These are phyloP conservation scores for Arthonia radiata DNA, from an alignment of 495 filamentous ascomycete genomes.

Conservation along the genomic window DNA sequence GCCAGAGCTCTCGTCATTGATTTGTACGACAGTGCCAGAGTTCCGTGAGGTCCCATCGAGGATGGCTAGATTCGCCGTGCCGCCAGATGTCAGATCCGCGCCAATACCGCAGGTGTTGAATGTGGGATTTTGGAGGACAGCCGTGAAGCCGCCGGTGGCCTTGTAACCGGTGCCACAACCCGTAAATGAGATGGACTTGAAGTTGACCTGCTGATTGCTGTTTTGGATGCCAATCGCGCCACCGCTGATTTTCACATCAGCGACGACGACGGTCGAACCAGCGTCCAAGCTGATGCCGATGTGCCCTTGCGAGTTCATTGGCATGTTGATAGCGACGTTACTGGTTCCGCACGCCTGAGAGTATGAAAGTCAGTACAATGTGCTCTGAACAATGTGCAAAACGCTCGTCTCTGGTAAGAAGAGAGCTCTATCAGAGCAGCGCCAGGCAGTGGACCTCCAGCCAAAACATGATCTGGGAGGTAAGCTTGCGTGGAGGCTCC, in stretches of 20 bases:
- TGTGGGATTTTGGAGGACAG: background rate
- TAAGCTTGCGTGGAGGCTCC: too few relatives aligned
- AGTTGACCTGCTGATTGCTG: background rate
- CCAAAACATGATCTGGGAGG: too few relatives aligned
- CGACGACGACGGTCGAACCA: constrained; percentile 11
- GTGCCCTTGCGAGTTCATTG: too few relatives aligned
- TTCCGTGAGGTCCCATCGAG: background rate
- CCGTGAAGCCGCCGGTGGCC: background rate
- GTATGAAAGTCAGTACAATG: too few relatives aligned
- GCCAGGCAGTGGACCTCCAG: too few relatives aligned
- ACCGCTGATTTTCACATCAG: constrained; percentile 18
- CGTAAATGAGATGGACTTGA: background rate
- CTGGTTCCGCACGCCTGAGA: too few relatives aligned
- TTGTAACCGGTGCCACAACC: background rate
- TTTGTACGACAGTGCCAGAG: background rate
- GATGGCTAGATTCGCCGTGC: background rate
- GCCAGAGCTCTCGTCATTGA: background rate
- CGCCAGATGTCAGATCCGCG: background rate
- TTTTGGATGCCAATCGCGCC: constrained; percentile 15
- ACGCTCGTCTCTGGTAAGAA: background rate
- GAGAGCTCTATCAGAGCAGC: too few relatives aligned
- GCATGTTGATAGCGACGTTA: too few relatives aligned
- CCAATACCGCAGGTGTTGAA: background rate
- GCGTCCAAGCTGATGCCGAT: background rate
- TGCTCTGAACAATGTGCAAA: background rate